phyloP scores from a whole-genome alignment of 257 asterid genomes.

The Echium plantagineum region DNA sequence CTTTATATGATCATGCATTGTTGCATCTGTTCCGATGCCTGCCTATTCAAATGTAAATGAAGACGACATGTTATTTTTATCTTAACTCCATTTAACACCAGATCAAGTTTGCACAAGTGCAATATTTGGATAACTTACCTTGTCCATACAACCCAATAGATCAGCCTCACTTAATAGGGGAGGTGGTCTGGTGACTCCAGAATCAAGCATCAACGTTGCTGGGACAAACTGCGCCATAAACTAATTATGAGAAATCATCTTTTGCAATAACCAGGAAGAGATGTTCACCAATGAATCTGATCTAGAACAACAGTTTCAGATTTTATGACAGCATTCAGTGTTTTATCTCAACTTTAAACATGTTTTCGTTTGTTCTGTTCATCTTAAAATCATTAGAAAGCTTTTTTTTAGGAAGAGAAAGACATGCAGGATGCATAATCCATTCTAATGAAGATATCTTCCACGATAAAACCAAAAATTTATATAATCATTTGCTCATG shows the following conservation, averaged over 20 bases:
- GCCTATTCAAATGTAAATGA: conserved; percentile 36
- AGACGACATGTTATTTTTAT: conserved; percentile 6
- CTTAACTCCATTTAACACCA: too few relatives aligned
- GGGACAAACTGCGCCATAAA: conserved; percentile 64
- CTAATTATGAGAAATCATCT: neutral
- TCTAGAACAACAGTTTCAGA: neutral
- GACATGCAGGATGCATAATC: neutral
- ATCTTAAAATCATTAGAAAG: neutral
- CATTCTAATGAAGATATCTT: neutral
- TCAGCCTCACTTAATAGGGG: conserved; percentile 96
- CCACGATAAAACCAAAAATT: neutral
- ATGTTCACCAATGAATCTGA: neutral
- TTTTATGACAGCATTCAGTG: neutral
- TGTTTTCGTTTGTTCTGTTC: neutral
- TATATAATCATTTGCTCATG: neutral
- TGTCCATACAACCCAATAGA: conserved; percentile 91
- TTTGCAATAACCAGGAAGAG: neutral
- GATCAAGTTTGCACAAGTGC: neutral
- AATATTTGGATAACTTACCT: conserved; percentile 33
- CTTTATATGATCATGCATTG: conserved; percentile 97
- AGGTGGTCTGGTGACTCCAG: conserved; percentile 96
- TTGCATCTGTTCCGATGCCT: conserved; percentile 95
- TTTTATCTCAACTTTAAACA: neutral
- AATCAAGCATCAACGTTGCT: conserved; percentile 73
- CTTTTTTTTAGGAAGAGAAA: neutral